Evolutionary conservation across 225 moss, liverwort and hornwort genomes (phyloP).

Genomic region (Thuidium tamariscinum): DNA sequence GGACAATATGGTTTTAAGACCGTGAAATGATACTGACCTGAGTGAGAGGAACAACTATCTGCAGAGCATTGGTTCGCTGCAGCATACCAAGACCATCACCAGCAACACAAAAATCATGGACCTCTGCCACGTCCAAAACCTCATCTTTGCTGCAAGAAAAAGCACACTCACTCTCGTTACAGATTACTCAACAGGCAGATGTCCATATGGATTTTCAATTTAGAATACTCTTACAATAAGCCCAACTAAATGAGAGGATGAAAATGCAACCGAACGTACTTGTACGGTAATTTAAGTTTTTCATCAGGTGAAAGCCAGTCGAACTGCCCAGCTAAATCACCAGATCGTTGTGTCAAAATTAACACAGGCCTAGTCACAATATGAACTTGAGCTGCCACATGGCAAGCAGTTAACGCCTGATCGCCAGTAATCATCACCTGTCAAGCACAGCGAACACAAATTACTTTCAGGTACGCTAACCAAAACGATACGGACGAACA

Average conservation of each 20-base stretch:
- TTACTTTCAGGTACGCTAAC: not conserved
- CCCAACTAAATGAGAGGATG: not conserved
- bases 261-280: conserved; percentile 14
- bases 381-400: conserved; percentile 85
- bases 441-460: not conserved
- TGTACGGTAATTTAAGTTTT: conserved; percentile 46
- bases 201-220: not conserved
- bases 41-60: conserved; percentile 68
- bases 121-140: conserved; percentile 50
- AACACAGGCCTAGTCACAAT: conserved; percentile 71
- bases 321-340: conserved; percentile 35
- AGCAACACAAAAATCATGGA: conserved; percentile 76
- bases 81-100: conserved; percentile 93
- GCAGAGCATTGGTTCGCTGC: conserved; percentile 60
- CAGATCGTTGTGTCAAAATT: conserved; percentile 61
- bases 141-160: conserved; percentile 49
- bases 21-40: conserved; percentile 38
- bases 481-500: not conserved
- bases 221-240: not conserved
- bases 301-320: conserved; percentile 96
- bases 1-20: not conserved
- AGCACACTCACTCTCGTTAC: not conserved
- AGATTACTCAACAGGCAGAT: not conserved
- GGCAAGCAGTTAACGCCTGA: conserved; percentile 95
- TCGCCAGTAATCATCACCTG: conserved; percentile 99